Conservation (phyloP, 768 basidiomycete species). For the Leccinum rimulosum region DNA sequence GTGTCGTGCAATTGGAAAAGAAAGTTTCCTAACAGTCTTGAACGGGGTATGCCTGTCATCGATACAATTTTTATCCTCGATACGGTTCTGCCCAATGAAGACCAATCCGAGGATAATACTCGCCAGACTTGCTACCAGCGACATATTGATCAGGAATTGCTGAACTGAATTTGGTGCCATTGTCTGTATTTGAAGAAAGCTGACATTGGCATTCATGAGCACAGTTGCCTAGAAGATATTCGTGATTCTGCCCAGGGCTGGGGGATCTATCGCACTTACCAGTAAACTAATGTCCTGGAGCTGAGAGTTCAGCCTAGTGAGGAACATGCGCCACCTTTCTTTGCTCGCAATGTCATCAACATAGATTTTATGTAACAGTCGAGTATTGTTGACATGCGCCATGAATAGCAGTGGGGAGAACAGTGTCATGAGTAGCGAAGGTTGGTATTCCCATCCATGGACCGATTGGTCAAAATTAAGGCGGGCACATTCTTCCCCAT, state of each 20-base stretch:
- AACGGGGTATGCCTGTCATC: conserved; percentile 28
- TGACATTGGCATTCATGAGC: conserved; percentile 56
- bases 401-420: conserved; percentile 47
- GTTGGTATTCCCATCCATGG: conserved; percentile 22
- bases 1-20: too few species aligned
- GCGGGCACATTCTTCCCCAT: conserved; percentile 44
- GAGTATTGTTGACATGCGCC: conserved; percentile 46
- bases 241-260: background rate
- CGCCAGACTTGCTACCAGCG: conserved; percentile 40
- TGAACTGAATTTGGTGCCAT: conserved; percentile 18
- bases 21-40: background rate
- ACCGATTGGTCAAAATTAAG: conserved; percentile 35
- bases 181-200: conserved; percentile 51
- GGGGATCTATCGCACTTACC: conserved; percentile 32
- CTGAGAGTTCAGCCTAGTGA: conserved; percentile 44
- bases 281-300: conserved; percentile 53
- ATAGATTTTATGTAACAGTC: conserved; percentile 46
- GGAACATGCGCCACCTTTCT: conserved; percentile 43
- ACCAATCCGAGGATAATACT: conserved; percentile 43
- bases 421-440: conserved; percentile 37
- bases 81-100: conserved; percentile 42
- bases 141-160: conserved; percentile 44
- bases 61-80: conserved; percentile 9
- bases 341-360: conserved; percentile 44
- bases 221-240: conserved; percentile 45